These are phyloP conservation scores for Chytriomyces confervae DNA, from an alignment of 192 early-diverging fungal species.

Conservation along the genomic window DNA sequence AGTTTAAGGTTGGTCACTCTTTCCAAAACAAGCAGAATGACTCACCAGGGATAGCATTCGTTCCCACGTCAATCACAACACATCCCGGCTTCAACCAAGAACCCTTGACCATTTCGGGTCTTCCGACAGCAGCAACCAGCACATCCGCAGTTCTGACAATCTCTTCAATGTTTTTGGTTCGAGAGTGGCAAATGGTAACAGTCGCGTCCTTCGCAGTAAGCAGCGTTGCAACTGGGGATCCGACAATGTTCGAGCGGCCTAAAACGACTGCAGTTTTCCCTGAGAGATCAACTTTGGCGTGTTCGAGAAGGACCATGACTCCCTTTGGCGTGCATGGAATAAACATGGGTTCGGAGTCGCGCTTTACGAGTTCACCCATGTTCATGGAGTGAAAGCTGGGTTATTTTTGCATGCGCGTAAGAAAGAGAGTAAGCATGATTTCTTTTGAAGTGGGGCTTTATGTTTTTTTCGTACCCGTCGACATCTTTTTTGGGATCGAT, in stretches of 20 bases:
- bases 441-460: too few species aligned
- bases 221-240: slow-evolving; percentile 83
- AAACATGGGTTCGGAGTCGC: slow-evolving; percentile 80
- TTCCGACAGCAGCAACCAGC: slow-evolving; percentile 87
- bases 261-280: slow-evolving; percentile 92
- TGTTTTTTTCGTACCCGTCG: too few species aligned
- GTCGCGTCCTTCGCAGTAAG: slow-evolving; percentile 85
- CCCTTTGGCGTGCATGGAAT: slow-evolving; percentile 96
- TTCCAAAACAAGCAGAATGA: not conserved
- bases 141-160: slow-evolving; percentile 87
- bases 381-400: slow-evolving; percentile 94
- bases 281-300: slow-evolving; percentile 59
- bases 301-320: slow-evolving; percentile 81
- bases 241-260: slow-evolving; percentile 97
- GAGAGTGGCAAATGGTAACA: slow-evolving; percentile 93
- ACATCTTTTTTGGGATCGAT: slow-evolving; percentile 91
- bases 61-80: slow-evolving; percentile 97
- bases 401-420: slow-evolving; percentile 42
- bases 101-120: slow-evolving; percentile 79
- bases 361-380: slow-evolving; percentile 89
- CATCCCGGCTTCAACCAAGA: slow-evolving; percentile 95
- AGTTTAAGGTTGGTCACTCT: not conserved
- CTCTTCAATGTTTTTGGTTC: slow-evolving; percentile 74
- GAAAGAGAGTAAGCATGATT: too few species aligned
- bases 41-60: slow-evolving; percentile 73